Evolutionary conservation across 1,284 basidiomycete genomes (phyloP).

Genomic region (Leccinum griseonigrum): DNA sequence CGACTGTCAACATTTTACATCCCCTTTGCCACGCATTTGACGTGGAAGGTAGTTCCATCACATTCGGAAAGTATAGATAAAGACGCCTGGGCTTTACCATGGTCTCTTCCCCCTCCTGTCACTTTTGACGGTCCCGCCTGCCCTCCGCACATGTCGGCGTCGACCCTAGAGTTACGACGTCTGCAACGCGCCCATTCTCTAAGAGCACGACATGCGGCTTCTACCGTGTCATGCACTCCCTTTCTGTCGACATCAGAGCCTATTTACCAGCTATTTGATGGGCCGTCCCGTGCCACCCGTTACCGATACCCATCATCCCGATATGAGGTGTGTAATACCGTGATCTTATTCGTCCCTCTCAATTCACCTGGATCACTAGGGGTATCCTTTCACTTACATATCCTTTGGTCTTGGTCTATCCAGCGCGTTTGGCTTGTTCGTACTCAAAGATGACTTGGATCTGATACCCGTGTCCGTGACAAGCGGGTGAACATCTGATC

Average conservation of each 20-base stretch:
- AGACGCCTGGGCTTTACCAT: conserved; percentile 12
- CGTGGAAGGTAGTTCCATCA: neutral
- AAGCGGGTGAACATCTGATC: neutral
- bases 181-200: conserved; percentile 12
- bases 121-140: conserved; percentile 47
- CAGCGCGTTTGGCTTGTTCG: conserved; percentile 25
- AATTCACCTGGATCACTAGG: conserved; percentile 2
- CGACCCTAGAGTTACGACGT: conserved; percentile 19
- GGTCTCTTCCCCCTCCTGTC: conserved; percentile 40
- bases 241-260: conserved; percentile 19
- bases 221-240: conserved; percentile 11
- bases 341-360: neutral
- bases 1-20: neutral
- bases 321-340: conserved; percentile 16
- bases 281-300: conserved; percentile 37
- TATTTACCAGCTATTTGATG: conserved; percentile 40
- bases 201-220: neutral
- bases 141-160: conserved; percentile 31
- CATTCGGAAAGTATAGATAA: conserved; percentile 4
- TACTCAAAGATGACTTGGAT: conserved; percentile 13
- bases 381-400: conserved; percentile 9
- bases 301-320: conserved; percentile 15
- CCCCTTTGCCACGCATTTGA: neutral
- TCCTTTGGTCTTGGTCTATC: conserved; percentile 21
- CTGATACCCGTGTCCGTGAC: neutral